A percentile compares a stretch with the other conserved stretches of the same genome.
Evolutionary conservation across 202 grass and related monocot species (phyloP).

Genomic region (Hordeum pubiflorum): DNA sequence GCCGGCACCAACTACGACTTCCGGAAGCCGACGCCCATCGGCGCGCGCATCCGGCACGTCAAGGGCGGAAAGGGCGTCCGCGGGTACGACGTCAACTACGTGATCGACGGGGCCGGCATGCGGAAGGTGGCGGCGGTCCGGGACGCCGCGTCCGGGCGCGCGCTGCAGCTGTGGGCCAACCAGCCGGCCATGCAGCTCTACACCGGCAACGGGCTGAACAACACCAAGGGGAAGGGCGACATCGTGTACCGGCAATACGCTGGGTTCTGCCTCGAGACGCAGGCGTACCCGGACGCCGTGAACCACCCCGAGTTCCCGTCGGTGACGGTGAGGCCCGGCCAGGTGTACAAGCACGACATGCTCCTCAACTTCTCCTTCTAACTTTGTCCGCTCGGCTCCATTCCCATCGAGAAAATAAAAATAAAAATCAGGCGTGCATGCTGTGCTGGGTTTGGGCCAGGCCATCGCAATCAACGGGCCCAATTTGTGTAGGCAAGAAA

Average conservation of each 20-base stretch:
- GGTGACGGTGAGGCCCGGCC: conserved; percentile 35
- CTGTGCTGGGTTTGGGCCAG: too few relatives aligned
- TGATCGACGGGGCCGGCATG: conserved; percentile 40
- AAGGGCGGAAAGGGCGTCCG: neutral
- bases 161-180: conserved; percentile 53
- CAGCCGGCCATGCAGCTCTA: conserved; percentile 79
- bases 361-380: conserved; percentile 60
- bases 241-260: conserved; percentile 40
- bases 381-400: neutral
- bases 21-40: conserved; percentile 24
- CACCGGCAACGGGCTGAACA: conserved; percentile 51
- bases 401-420: too few relatives aligned
- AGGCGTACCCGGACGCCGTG: conserved; percentile 72
- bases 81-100: conserved; percentile 70
- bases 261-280: conserved; percentile 69
- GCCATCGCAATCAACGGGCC: too few relatives aligned
- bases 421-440: too few relatives aligned
- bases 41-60: conserved; percentile 44
- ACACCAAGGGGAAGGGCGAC: conserved; percentile 51
- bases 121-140: conserved; percentile 34
- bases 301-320: conserved; percentile 87
- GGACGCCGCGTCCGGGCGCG: conserved; percentile 37
- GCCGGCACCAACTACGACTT: conserved; percentile 68
- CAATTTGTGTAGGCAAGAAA: too few relatives aligned
- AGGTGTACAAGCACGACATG: conserved; percentile 73